A percentile compares a stretch with the other conserved stretches of the same genome.
These are phyloP conservation scores for Dactylellina drechsleri DNA, from an alignment of 2,329 filamentous ascomycete species.

Conservation along the genomic window DNA sequence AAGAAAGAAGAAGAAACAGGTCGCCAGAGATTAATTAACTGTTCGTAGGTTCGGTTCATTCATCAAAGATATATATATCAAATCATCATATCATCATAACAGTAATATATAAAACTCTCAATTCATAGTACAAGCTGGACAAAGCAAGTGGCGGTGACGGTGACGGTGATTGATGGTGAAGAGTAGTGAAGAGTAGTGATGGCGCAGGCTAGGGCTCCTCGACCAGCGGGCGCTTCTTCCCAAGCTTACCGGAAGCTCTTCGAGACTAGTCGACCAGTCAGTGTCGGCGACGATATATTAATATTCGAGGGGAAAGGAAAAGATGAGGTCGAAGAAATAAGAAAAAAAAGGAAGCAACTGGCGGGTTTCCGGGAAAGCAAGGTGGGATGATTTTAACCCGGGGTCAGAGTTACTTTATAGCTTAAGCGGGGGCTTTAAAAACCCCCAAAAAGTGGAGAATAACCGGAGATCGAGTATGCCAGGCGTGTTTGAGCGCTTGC, in stretches of 20 bases:
- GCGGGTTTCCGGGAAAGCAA: constrained; percentile 5
- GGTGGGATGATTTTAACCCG: constrained; percentile 24
- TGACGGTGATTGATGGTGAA: constrained; percentile 8
- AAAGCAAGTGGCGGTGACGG: constrained; percentile 9
- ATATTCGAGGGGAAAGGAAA: constrained; percentile 3
- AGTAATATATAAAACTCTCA: constrained; percentile 8
- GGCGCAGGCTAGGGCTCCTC: constrained; percentile 20
- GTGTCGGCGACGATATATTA: constrained; percentile 13
- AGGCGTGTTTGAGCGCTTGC: no score
- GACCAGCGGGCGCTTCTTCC: constrained; percentile 41
- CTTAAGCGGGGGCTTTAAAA: no score
- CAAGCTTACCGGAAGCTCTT: constrained; percentile 54
- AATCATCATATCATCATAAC: no score
- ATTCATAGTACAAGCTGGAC: constrained; percentile 10
- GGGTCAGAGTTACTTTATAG: no score
- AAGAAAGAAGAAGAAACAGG: no score
- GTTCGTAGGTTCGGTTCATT: no score
- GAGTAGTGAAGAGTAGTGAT: constrained; percentile 9
- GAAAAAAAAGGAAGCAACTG: no score
- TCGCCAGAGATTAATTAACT: neutral
- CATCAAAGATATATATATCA: no score
- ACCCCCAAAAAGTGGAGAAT: no score
- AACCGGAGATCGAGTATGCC: no score
- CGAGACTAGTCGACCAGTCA: constrained; percentile 4
- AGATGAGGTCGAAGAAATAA: constrained; percentile 18